Conservation (phyloP, 2,329 filamentous ascomycete genomes). For the Ophiostoma perfectum region DNA sequence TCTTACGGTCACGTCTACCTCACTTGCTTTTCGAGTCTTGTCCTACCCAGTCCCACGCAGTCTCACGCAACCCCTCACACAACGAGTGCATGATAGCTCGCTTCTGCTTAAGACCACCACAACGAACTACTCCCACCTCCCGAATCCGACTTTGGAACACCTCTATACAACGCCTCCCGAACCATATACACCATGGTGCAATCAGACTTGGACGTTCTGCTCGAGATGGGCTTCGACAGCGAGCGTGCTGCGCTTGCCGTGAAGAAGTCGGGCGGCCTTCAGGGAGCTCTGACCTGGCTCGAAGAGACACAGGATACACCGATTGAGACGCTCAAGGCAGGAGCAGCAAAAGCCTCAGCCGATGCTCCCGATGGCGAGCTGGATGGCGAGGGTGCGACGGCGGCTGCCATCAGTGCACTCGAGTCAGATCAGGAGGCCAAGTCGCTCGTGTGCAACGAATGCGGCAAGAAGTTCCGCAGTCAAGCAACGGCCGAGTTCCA, state of each 20-base stretch:
- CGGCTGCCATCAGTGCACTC: constrained; percentile 54
- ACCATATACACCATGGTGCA: constrained; percentile 42
- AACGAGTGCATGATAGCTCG: too few relatives aligned
- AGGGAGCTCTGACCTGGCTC: constrained; percentile 89
- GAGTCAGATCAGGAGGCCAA: constrained; percentile 65
- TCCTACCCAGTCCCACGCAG: too few relatives aligned
- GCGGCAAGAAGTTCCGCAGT: constrained; percentile 82
- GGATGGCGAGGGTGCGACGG: constrained; percentile 42
- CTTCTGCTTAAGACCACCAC: too few relatives aligned
- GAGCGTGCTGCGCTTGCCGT: constrained; percentile 77
- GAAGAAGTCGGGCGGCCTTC: constrained; percentile 74
- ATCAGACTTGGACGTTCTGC: constrained; percentile 55
- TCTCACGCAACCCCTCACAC: too few relatives aligned
- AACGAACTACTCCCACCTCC: too few relatives aligned
- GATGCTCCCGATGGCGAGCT: constrained; percentile 29
- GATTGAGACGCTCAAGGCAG: constrained; percentile 66
- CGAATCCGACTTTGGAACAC: neutral
- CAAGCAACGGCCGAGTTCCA: constrained; percentile 82
- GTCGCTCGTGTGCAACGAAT: constrained; percentile 90
- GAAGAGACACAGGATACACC: constrained; percentile 85
- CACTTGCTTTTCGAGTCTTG: too few relatives aligned
- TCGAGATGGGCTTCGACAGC: constrained; percentile 77
- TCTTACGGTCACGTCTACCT: too few relatives aligned
- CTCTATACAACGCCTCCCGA: neutral
- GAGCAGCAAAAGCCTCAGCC: neutral